Evolutionary conservation across 2,329 filamentous ascomycete species (phyloP).

Genomic region (Aspergillus novofumigatus): DNA sequence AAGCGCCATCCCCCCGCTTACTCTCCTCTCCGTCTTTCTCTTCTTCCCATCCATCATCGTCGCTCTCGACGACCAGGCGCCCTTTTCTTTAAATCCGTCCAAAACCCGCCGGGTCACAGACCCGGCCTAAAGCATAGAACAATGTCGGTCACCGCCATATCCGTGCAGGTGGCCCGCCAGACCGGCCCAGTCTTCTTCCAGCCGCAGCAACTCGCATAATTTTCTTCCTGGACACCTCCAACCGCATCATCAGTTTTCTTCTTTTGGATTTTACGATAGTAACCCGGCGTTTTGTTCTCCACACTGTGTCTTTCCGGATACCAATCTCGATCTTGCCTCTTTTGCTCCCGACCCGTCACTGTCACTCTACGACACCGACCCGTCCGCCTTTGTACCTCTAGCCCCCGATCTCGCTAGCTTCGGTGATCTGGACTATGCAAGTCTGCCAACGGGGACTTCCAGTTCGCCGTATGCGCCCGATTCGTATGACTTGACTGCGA

Average conservation of each 20-base stretch:
- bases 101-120: conserved; percentile 11
- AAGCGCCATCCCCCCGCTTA: conserved; percentile 1
- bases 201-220: not conserved
- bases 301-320: not conserved
- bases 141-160: conserved; percentile 10
- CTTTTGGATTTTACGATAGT: not conserved
- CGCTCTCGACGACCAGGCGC: not conserved
- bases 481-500: not conserved
- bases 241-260: conserved; percentile 2
- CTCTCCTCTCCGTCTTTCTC: not conserved
- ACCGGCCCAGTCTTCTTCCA: conserved; percentile 2
- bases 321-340: not conserved
- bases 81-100: not conserved
- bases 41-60: conserved; percentile 1
- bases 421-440: not conserved
- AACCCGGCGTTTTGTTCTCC: not conserved
- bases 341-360: not conserved
- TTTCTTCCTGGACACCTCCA: not conserved
- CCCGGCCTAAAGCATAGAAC: conserved; percentile 14
- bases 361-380: not conserved
- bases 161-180: conserved; percentile 5
- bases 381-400: not conserved
- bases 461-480: not conserved
- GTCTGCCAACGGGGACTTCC: not conserved
- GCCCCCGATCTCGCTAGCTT: not conserved